phyloP scores from a whole-genome alignment of 2,329 filamentous ascomycete genomes.

The Ilyonectria sp. region DNA sequence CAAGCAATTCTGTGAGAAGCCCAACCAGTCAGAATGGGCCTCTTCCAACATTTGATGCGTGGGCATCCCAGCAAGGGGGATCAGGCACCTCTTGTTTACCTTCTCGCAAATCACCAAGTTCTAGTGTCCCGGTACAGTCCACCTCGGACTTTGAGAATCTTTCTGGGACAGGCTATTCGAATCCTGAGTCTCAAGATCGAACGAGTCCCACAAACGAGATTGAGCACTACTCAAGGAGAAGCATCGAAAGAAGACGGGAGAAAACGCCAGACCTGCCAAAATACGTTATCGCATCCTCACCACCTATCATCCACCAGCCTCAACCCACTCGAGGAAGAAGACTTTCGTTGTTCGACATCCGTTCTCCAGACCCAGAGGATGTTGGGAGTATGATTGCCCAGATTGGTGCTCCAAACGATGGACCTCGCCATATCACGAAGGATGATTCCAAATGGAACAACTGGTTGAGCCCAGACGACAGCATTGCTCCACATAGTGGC shows the following conservation, averaged over 20 bases:
- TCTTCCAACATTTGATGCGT: conserved; percentile 5
- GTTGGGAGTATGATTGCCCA: conserved; percentile 34
- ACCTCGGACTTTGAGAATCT: not conserved
- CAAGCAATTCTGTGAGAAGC: conserved; percentile 47
- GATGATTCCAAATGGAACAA: conserved; percentile 44
- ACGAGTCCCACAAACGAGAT: conserved; percentile 1
- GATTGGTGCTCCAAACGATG: conserved; percentile 20
- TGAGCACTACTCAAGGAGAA: not conserved
- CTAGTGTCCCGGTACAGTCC: not conserved
- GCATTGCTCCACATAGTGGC: not conserved
- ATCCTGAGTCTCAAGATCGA: not conserved
- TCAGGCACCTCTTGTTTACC: not conserved
- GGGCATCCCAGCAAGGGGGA: conserved; percentile 4
- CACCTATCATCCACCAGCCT: conserved; percentile 46
- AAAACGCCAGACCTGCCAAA: conserved; percentile 26
- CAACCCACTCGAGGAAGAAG: conserved; percentile 38
- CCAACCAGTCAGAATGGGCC: conserved; percentile 16
- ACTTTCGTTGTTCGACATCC: conserved; percentile 27
- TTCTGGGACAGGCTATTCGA: not conserved
- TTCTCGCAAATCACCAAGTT: not conserved
- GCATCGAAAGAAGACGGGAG: not conserved
- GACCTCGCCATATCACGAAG: conserved; percentile 13
- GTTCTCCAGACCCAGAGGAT: conserved; percentile 33
- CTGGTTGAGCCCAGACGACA: conserved; percentile 36
- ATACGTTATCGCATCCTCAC: conserved; percentile 35